Conservation (phyloP, 202 grass and related monocot species). For the Digitaria exilis region DNA sequence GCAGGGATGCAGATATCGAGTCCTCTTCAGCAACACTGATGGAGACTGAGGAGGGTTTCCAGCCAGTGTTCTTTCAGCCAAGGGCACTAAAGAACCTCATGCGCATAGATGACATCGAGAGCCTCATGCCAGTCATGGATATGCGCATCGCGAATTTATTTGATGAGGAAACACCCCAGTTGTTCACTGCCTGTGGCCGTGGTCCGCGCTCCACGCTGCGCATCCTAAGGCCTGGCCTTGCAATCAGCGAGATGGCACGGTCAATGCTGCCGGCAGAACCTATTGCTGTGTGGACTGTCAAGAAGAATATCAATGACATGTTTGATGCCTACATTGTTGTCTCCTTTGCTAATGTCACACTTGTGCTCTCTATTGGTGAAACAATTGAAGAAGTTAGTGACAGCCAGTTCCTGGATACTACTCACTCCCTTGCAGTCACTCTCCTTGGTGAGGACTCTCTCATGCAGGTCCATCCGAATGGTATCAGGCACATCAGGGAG, state of each 20-base stretch:
- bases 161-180: constrained; percentile 95
- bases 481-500: constrained; percentile 96
- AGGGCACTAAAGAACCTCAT: constrained; percentile 84
- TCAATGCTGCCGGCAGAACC: constrained; percentile 87
- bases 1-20: constrained; percentile 83
- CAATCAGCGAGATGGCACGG: constrained; percentile 93
- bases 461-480: constrained; percentile 95
- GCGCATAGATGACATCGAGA: constrained; percentile 78
- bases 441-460: constrained; percentile 94
- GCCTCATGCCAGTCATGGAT: constrained; percentile 98
- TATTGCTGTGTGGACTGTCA: constrained; percentile 96
- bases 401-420: constrained; percentile 91
- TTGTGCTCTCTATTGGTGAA: constrained; percentile 97
- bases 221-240: constrained; percentile 89
- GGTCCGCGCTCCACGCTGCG: constrained; percentile 79
- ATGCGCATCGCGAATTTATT: constrained; percentile 92
- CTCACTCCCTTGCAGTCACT: constrained; percentile 83
- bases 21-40: constrained; percentile 88
- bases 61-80: constrained; percentile 92
- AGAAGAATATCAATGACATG: constrained; percentile 95
- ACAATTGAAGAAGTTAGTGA: constrained; percentile 97
- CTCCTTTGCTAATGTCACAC: constrained; percentile 89
- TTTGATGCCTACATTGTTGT: constrained; percentile 99
- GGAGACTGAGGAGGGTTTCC: constrained; percentile 97
- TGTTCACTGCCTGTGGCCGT: constrained; percentile 84